Evolutionary conservation across 768 basidiomycete genomes (phyloP).

Genomic region (Boletus vinaceobasis): DNA sequence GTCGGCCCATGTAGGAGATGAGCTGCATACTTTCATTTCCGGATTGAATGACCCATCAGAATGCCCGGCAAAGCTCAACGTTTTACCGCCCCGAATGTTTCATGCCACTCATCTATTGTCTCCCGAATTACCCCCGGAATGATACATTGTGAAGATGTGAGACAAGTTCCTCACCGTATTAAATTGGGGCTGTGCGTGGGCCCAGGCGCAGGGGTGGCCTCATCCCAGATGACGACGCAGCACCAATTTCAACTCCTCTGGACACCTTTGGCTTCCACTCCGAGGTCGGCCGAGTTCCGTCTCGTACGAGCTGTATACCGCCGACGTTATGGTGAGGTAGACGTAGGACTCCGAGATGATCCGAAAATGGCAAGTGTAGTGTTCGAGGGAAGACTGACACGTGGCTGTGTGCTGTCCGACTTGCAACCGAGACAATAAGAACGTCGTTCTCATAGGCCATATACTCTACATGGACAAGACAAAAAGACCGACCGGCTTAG

Average conservation of each 20-base stretch:
- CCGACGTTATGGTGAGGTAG: not conserved
- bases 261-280: no score
- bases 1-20: not conserved
- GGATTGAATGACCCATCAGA: not conserved
- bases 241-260: no score
- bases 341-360: not conserved
- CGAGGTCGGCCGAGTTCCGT: no score
- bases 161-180: not conserved
- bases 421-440: conserved; percentile 22
- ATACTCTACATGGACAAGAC: conserved; percentile 4
- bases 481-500: conserved; percentile 10
- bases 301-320: no score
- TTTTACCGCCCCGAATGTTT: not conserved
- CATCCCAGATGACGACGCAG: no score
- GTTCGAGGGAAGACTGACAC: not conserved
- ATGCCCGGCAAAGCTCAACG: not conserved
- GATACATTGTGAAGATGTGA: not conserved
- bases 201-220: not conserved
- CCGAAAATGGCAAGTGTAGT: conserved; percentile 25
- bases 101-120: conserved; percentile 3
- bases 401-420: conserved; percentile 21
- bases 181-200: not conserved
- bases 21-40: not conserved
- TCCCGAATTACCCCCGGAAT: not conserved
- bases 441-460: not conserved